Base-by-base conservation (phyloP, 257 asterid genomes). In the Primulina eburnea region DNA sequence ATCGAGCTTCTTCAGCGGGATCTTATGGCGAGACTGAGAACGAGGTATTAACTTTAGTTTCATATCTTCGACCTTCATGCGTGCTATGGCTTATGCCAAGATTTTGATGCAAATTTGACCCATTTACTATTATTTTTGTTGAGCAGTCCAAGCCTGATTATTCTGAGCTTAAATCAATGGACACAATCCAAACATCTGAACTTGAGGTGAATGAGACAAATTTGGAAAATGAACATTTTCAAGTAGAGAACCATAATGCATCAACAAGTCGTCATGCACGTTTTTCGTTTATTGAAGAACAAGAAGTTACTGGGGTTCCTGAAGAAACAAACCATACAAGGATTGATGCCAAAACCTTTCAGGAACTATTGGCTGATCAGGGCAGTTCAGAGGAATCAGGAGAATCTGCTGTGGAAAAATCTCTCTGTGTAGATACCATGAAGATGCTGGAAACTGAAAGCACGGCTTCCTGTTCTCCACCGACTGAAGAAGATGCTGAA, bases 381-480 rank as follows among this genome's bases (percentile, higher is more conserved):
- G 77, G 65, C 66, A 33, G 47, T 16, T 57, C 50, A 30, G 65
- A 65, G 32, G 82, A 71, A 80, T 60, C 26, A 2, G 72, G 62
- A 24, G 79, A 56, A 65, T 76, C 76, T 20, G 82, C 26, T 11
- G 70, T 75, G 26, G 99, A 89, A 86, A 90, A 86, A 84, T 88
- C 90, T 68, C 75, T 90, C 21, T 81, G 84, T 64, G 79, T 86
- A 11, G 96, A 93, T 81, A 84, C 81, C 12, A 73, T 80, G 58
- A 86, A 81, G 60, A 81, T 68, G 40, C 82, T 71, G 64, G 81
- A 80, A 68, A 59, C 80, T 66, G 73, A 75, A 30, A 72, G 53
- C 28, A 5, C 37, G 66, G 72, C 78, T 28, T 67, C 80, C 68
- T 20, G 64, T 67, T 62, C 74, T 32, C 47, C 57, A 50, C 20